Conservation (phyloP, 352 stramenopile species). For the Phytopythium sindhum region DNA sequence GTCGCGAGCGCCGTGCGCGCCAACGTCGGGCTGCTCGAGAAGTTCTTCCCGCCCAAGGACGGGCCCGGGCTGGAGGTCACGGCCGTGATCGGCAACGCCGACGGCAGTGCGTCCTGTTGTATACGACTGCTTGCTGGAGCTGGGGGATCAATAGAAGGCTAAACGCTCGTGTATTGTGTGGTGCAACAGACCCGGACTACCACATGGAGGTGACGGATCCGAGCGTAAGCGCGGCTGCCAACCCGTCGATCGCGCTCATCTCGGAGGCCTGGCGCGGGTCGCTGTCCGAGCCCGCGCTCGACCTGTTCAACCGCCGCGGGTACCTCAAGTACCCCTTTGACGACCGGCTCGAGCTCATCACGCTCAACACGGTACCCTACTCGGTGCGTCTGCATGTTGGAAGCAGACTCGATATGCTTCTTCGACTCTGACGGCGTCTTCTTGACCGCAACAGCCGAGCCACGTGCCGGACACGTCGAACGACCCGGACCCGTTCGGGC, state of each 20-base stretch:
- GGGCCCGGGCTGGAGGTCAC: slow-evolving; percentile 41
- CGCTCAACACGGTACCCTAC: slow-evolving; percentile 84
- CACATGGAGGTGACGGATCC: slow-evolving; percentile 79
- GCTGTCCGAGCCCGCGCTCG: slow-evolving; percentile 51
- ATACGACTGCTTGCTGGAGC: background rate
- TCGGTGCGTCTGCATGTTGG: slow-evolving; percentile 36
- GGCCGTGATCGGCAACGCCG: slow-evolving; percentile 78
- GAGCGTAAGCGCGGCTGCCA: slow-evolving; percentile 21
- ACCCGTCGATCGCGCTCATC: slow-evolving; percentile 66
- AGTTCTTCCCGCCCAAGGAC: slow-evolving; percentile 43
- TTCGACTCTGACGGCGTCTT: slow-evolving; percentile 2
- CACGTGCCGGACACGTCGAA: slow-evolving; percentile 72
- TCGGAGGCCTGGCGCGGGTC: slow-evolving; percentile 57
- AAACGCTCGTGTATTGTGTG: slow-evolving; percentile 2
- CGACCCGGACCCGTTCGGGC: slow-evolving; percentile 81
- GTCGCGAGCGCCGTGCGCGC: slow-evolving; percentile 55
- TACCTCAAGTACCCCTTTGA: slow-evolving; percentile 69
- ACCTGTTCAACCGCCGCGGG: slow-evolving; percentile 57
- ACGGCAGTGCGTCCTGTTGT: slow-evolving; percentile 43
- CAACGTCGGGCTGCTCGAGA: slow-evolving; percentile 68
- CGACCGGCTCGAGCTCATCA: slow-evolving; percentile 62
- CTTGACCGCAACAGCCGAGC: slow-evolving; percentile 36
- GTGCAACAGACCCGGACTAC: slow-evolving; percentile 67
- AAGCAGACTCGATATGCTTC: background rate
- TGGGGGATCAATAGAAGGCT: background rate